A percentile compares a stretch with the other conserved stretches of the same genome.
phyloP scores from a whole-genome alignment of 768 basidiomycete genomes.

The Cystofilobasidium capitatum region DNA sequence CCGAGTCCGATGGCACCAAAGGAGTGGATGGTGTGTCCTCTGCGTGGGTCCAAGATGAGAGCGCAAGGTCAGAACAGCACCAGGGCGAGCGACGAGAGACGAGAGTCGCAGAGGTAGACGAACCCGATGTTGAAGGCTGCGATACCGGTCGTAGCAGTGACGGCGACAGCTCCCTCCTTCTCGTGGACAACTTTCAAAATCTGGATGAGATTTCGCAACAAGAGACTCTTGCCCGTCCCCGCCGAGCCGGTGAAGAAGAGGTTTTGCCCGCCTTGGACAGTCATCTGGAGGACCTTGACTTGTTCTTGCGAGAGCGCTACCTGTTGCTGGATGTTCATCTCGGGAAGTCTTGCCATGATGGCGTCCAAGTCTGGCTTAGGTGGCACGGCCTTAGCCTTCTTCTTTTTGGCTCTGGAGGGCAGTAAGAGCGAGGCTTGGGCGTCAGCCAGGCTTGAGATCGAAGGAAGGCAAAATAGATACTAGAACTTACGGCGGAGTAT shows the following conservation, averaged over 20 bases:
- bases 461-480: too few relatives aligned
- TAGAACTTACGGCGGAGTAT: too few relatives aligned
- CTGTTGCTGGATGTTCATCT: neutral
- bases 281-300: neutral
- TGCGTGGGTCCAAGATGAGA: too few relatives aligned
- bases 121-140: conserved; percentile 23
- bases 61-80: neutral
- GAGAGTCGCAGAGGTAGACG: neutral
- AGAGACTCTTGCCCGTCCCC: conserved; percentile 19
- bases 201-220: conserved; percentile 14
- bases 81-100: neutral
- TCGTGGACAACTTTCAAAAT: neutral
- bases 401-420: too few relatives aligned
- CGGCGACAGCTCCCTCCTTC: conserved; percentile 17
- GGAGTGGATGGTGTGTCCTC: too few relatives aligned
- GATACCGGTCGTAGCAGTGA: conserved; percentile 27
- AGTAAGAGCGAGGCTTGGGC: too few relatives aligned
- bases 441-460: too few relatives aligned
- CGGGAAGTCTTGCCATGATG: too few relatives aligned
- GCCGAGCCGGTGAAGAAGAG: conserved; percentile 25
- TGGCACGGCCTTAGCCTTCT: too few relatives aligned
- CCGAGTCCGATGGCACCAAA: conserved; percentile 23
- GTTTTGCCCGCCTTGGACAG: neutral
- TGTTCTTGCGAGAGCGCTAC: neutral
- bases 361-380: too few relatives aligned